Conservation (phyloP, 2,329 filamentous ascomycete species). For the Botryotinia narcissicola region DNA sequence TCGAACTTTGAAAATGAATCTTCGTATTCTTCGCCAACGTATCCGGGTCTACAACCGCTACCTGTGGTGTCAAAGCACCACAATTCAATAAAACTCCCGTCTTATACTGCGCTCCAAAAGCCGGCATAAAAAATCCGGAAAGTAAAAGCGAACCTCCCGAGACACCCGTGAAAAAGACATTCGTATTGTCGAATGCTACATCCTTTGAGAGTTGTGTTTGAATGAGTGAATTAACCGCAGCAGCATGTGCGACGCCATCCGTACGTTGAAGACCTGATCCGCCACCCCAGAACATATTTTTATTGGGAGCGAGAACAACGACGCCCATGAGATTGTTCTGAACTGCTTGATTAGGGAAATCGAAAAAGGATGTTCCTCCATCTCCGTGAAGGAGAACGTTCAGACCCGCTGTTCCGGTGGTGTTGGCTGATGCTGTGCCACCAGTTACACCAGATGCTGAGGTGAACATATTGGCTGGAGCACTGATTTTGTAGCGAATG, state of each 20-base stretch:
- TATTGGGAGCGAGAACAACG: slow-evolving; percentile 60
- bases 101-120: slow-evolving; percentile 40
- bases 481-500: slow-evolving; percentile 56
- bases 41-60: slow-evolving; percentile 46
- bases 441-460: slow-evolving; percentile 49
- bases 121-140: slow-evolving; percentile 56
- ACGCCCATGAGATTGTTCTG: slow-evolving; percentile 74
- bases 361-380: slow-evolving; percentile 65
- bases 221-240: slow-evolving; percentile 54
- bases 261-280: slow-evolving; percentile 51
- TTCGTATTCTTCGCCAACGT: slow-evolving; percentile 47
- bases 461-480: slow-evolving; percentile 53
- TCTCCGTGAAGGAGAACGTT: slow-evolving; percentile 61
- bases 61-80: slow-evolving; percentile 53
- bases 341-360: slow-evolving; percentile 76
- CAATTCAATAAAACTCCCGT: slow-evolving; percentile 55
- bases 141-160: slow-evolving; percentile 54
- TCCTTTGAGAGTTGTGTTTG: slow-evolving; percentile 49
- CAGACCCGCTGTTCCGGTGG: slow-evolving; percentile 45
- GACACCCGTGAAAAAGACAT: slow-evolving; percentile 58
- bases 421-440: slow-evolving; percentile 37
- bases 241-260: slow-evolving; percentile 54
- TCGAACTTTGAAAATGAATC: slow-evolving; percentile 57
- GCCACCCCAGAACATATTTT: slow-evolving; percentile 58
- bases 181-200: slow-evolving; percentile 51